Conservation (phyloP, 2,329 filamentous ascomycete genomes). For the Fusarium burgessii region DNA sequence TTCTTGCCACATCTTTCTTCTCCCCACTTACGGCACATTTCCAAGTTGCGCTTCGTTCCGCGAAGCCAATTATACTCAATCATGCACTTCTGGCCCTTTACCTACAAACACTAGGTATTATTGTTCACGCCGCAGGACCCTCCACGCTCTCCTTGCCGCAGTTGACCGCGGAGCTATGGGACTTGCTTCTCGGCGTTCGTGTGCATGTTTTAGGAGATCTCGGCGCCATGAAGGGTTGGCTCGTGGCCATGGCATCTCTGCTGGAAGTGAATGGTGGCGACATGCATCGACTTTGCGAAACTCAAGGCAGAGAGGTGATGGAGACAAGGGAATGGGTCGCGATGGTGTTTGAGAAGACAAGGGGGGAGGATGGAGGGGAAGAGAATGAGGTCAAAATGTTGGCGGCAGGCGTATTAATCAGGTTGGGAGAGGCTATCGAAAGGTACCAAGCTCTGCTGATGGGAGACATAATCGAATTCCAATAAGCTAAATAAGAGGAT, state of each 20-base stretch:
- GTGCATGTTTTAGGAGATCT: constrained; percentile 71
- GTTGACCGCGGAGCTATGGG: constrained; percentile 87
- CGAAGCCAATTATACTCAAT: constrained; percentile 74
- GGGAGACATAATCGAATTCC: constrained; percentile 70
- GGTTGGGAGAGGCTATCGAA: constrained; percentile 83
- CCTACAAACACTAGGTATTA: constrained; percentile 85
- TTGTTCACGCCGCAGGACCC: constrained; percentile 86
- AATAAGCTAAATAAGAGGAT: constrained; percentile 2
- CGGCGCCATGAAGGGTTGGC: constrained; percentile 76
- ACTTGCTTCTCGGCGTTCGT: constrained; percentile 79
- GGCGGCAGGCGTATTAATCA: constrained; percentile 81
- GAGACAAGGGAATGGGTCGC: constrained; percentile 91
- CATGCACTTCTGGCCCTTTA: constrained; percentile 82
- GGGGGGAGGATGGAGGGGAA: constrained; percentile 68
- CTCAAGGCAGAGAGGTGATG: constrained; percentile 80
- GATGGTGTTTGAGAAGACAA: constrained; percentile 74
- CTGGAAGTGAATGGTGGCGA: constrained; percentile 84
- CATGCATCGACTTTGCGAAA: constrained; percentile 77
- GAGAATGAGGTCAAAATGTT: constrained; percentile 84
- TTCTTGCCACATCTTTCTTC: constrained; percentile 85
- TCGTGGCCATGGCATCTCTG: constrained; percentile 83
- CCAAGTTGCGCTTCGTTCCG: constrained; percentile 69
- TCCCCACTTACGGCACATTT: constrained; percentile 86
- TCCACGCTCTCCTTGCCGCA: constrained; percentile 80
- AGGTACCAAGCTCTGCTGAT: constrained; percentile 82